Percentiles rank a stretch among this genome's conserved stretches.
These are phyloP conservation scores for Testicularia cyperi DNA, from an alignment of 1,284 basidiomycete species.

Conservation along the genomic window DNA sequence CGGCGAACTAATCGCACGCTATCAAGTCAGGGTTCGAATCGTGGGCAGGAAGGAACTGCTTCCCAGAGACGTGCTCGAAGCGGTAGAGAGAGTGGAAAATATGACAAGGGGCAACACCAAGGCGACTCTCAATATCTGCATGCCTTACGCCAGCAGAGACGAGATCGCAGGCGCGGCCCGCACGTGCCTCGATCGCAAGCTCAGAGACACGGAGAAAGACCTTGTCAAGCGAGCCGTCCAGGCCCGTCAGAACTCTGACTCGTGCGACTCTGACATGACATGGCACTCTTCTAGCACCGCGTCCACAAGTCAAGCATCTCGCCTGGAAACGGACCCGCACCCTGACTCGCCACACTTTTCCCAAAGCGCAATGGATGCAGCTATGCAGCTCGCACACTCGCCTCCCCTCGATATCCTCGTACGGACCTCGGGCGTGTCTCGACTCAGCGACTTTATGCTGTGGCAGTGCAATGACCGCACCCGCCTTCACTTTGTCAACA, in stretches of 20 bases:
- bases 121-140: conserved; percentile 88
- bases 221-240: conserved; percentile 2
- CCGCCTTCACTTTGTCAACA: conserved; percentile 85
- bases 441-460: conserved; percentile 86
- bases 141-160: conserved; percentile 88
- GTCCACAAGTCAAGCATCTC: no score
- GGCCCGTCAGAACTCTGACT: not conserved
- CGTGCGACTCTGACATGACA: not conserved
- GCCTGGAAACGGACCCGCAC: no score
- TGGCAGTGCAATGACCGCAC: conserved; percentile 84
- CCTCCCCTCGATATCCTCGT: conserved; percentile 87
- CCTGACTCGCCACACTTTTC: no score
- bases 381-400: conserved; percentile 65
- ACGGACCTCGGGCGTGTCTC: conserved; percentile 85
- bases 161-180: conserved; percentile 68
- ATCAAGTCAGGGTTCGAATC: conserved; percentile 82
- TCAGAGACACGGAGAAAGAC: conserved; percentile 22
- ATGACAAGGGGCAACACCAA: conserved; percentile 79
- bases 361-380: conserved; percentile 3
- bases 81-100: conserved; percentile 73
- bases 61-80: conserved; percentile 72
- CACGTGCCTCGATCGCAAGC: conserved; percentile 14
- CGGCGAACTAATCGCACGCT: conserved; percentile 64
- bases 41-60: conserved; percentile 78
- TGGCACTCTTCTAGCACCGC: no score